These are phyloP conservation scores for Acanthamoeba divionensis DNA, from an alignment of 208 protist genomes.

Conservation along the genomic window DNA sequence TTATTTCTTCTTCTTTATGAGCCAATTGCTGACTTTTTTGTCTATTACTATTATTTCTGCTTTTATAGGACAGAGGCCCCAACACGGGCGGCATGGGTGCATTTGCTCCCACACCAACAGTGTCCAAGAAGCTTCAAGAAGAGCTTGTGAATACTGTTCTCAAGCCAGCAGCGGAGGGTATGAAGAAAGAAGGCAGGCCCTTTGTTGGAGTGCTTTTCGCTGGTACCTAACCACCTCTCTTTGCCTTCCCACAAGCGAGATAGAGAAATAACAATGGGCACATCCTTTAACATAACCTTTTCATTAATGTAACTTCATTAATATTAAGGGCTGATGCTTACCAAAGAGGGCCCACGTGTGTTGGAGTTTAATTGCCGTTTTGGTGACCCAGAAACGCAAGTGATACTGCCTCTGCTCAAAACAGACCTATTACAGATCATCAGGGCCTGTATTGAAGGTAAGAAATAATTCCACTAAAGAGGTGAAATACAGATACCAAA, in stretches of 20 bases:
- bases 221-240: slow-evolving; percentile 32
- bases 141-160: slow-evolving; percentile 60
- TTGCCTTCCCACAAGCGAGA: too few relatives aligned
- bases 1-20: neutral
- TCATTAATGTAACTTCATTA: too few relatives aligned
- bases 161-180: slow-evolving; percentile 71
- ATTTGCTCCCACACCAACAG: slow-evolving; percentile 70
- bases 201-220: slow-evolving; percentile 77
- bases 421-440: slow-evolving; percentile 62
- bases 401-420: slow-evolving; percentile 66
- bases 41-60: too few relatives aligned
- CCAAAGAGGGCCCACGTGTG: slow-evolving; percentile 57
- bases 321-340: slow-evolving; percentile 70
- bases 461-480: neutral
- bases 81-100: slow-evolving; percentile 84
- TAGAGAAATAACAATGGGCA: too few relatives aligned
- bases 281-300: too few relatives aligned
- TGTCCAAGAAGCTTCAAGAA: neutral
- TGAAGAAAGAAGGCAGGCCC: slow-evolving; percentile 75
- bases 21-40: neutral
- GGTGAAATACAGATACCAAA: too few relatives aligned
- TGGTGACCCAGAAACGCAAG: slow-evolving; percentile 81
- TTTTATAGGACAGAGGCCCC: slow-evolving; percentile 60
- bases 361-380: slow-evolving; percentile 80
- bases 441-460: slow-evolving; percentile 10